These are phyloP conservation scores for Cubamyces sp. DNA, from an alignment of 768 basidiomycete species.

Conservation along the genomic window DNA sequence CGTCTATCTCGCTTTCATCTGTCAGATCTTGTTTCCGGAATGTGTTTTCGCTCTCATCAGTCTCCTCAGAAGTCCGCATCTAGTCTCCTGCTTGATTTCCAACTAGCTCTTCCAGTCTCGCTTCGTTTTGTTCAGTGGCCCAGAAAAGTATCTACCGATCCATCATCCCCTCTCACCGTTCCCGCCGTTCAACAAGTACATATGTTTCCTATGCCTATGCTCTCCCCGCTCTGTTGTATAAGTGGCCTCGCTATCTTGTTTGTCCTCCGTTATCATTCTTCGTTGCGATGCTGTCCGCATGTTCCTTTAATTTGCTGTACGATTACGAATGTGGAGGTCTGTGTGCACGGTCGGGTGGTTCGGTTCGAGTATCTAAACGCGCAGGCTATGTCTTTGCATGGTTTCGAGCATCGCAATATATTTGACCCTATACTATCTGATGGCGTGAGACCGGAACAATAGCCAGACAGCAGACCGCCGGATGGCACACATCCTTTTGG, in stretches of 20 bases:
- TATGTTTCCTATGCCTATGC: neutral
- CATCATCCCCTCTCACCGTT: neutral
- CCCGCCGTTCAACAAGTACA: neutral
- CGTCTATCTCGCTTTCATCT: neutral
- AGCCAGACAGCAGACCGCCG: neutral
- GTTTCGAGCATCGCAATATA: constrained; percentile 12
- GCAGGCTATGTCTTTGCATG: neutral
- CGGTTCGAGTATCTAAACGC: neutral
- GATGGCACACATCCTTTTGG: neutral
- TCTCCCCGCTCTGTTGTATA: constrained; percentile 6
- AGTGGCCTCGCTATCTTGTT: neutral
- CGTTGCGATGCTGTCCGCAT: neutral
- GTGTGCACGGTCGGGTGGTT: neutral
- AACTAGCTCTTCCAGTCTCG: neutral
- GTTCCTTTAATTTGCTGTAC: constrained; percentile 10
- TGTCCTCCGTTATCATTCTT: neutral
- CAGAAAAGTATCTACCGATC: neutral
- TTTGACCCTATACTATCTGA: neutral
- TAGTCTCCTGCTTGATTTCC: too few relatives aligned
- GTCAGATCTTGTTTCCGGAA: neutral
- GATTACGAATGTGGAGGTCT: constrained; percentile 13
- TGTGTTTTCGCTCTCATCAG: too few relatives aligned
- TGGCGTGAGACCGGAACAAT: neutral
- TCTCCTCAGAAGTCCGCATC: too few relatives aligned
- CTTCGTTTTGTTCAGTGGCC: neutral